Conservation (phyloP, 1,139 yeast species). For the Debaryomycetaceae sp. region DNA sequence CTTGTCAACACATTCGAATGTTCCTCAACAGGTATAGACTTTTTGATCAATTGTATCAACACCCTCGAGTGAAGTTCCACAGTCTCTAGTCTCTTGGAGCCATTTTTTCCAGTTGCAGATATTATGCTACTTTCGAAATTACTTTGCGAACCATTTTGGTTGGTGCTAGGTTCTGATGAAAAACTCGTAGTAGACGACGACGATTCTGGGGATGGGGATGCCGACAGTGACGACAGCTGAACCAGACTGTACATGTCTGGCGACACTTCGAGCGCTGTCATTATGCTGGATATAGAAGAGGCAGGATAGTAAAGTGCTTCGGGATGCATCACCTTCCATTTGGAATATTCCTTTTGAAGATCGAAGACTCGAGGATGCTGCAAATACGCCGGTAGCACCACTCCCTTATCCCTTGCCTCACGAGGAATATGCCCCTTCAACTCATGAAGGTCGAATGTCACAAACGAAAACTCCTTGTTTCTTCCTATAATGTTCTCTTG, state of each 20-base stretch:
- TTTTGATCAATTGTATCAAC: conserved; percentile 49
- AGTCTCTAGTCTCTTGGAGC: conserved; percentile 11
- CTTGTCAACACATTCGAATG: conserved; percentile 57
- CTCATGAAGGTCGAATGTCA: conserved; percentile 65
- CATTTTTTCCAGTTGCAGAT: conserved; percentile 6
- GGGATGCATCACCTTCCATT: conserved; percentile 65
- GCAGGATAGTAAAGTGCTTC: conserved; percentile 54
- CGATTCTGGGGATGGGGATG: conserved; percentile 4
- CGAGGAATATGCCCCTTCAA: conserved; percentile 74
- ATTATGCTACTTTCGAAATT: background rate
- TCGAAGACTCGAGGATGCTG: conserved; percentile 79
- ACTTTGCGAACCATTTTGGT: conserved; percentile 1
- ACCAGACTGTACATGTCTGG: conserved; percentile 13
- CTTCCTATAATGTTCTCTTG: conserved; percentile 40
- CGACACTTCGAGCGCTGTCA: conserved; percentile 59
- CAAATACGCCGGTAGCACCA: conserved; percentile 68
- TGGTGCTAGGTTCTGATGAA: conserved; percentile 4
- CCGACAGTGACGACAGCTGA: conserved; percentile 3
- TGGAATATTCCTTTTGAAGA: conserved; percentile 64
- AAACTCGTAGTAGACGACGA: conserved; percentile 7
- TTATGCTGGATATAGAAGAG: conserved; percentile 48
- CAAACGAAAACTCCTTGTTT: conserved; percentile 58
- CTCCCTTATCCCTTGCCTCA: conserved; percentile 75
- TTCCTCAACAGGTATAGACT: conserved; percentile 51
- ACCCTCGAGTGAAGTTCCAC: conserved; percentile 34